A percentile compares a stretch with the other conserved stretches of the same genome.
Conservation (phyloP, 2,329 filamentous ascomycete species). For the Xylaria arbuscula region DNA sequence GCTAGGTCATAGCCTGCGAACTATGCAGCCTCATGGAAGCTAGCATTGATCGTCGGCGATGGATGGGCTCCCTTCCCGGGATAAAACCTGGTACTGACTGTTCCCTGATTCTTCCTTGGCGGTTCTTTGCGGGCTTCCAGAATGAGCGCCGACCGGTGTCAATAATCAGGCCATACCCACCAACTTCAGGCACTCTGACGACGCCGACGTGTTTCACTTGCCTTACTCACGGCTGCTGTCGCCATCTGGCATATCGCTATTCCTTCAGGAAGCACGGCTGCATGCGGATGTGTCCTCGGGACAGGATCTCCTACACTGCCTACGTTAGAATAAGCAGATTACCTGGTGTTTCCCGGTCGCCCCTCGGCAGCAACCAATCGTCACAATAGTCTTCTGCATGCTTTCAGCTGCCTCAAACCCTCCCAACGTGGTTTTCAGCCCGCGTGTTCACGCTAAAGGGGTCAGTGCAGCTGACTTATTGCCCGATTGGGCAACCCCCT, state of each 20-base stretch:
- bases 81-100: neutral
- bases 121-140: slow-evolving; percentile 4
- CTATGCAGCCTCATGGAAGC: slow-evolving; percentile 9
- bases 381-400: slow-evolving; percentile 45
- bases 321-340: slow-evolving; percentile 30
- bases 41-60: slow-evolving; percentile 8
- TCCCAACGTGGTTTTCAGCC: slow-evolving; percentile 45
- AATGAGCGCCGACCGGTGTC: neutral
- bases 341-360: slow-evolving; percentile 29
- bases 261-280: neutral
- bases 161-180: slow-evolving; percentile 14
- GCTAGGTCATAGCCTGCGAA: slow-evolving; percentile 32
- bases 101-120: neutral
- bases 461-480: slow-evolving; percentile 45
- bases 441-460: slow-evolving; percentile 40
- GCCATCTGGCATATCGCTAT: neutral
- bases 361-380: slow-evolving; percentile 42
- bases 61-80: slow-evolving; percentile 12
- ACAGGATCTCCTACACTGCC: slow-evolving; percentile 17
- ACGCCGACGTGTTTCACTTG: slow-evolving; percentile 12
- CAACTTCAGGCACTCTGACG: neutral
- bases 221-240: neutral
- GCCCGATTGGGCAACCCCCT: slow-evolving; percentile 42
- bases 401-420: slow-evolving; percentile 46
- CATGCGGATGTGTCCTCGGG: slow-evolving; percentile 10